Conservation (phyloP, 2,329 filamentous ascomycete genomes). For the Clarireedia hainanense region DNA sequence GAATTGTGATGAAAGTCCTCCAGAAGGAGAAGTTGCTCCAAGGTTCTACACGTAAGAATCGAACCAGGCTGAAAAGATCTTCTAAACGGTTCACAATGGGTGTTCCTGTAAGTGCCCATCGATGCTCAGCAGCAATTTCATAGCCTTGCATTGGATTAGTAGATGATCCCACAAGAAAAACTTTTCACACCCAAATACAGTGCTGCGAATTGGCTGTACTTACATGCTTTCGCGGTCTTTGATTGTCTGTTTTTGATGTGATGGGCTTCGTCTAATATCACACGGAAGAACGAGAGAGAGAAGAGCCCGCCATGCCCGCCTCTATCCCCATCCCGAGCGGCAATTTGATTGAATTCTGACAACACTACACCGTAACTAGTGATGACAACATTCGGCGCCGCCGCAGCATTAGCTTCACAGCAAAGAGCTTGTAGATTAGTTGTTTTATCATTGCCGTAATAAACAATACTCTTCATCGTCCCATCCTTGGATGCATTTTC, state of each 20-base stretch:
- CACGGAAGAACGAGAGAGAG: conserved; percentile 85
- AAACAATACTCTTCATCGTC: conserved; percentile 76
- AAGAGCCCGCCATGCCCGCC: conserved; percentile 69
- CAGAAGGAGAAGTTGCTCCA: conserved; percentile 99
- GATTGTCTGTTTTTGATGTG: conserved; percentile 84
- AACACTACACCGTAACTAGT: conserved; percentile 90
- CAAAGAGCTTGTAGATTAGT: conserved; percentile 74
- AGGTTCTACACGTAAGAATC: conserved; percentile 88
- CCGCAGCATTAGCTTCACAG: conserved; percentile 60
- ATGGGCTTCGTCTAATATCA: conserved; percentile 94
- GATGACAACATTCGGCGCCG: conserved; percentile 83
- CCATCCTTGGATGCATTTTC: conserved; percentile 82
- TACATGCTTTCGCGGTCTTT: conserved; percentile 87
- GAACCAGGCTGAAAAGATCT: conserved; percentile 86
- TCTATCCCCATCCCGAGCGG: conserved; percentile 56
- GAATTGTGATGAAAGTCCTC: conserved; percentile 97
- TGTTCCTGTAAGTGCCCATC: conserved; percentile 91
- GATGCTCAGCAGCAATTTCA: conserved; percentile 73
- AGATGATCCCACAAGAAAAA: background rate
- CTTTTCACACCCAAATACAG: background rate
- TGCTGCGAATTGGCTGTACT: background rate
- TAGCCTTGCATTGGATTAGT: conserved; percentile 38
- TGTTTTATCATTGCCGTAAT: conserved; percentile 83
- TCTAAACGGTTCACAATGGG: conserved; percentile 95
- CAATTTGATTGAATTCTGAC: conserved; percentile 77